A percentile compares a stretch with the other conserved stretches of the same genome.
Evolutionary conservation across 345 rosid species (phyloP).

Genomic region (Raphanus sativus): DNA sequence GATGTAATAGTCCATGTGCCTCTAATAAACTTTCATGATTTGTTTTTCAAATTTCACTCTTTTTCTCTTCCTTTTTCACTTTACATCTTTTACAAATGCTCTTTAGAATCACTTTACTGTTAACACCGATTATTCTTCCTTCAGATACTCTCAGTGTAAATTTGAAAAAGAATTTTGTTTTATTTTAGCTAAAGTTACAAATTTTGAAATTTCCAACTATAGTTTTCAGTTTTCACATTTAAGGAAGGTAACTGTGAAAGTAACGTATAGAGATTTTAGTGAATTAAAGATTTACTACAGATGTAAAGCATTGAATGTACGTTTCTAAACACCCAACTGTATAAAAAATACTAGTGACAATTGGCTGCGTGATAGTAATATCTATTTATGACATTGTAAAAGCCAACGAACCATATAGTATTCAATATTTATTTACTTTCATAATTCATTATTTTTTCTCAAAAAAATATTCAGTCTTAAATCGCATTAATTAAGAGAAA

Average conservation of each 20-base stretch:
- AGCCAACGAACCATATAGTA: conserved; percentile 15
- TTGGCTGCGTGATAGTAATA: conserved; percentile 31
- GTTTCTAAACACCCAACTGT: conserved; percentile 8
- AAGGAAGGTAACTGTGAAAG: background rate
- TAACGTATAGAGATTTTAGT: conserved; percentile 20
- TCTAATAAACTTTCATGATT: conserved; percentile 29
- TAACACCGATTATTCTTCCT: conserved; percentile 23
- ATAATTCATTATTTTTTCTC: too few relatives aligned
- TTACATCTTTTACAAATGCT: conserved; percentile 30
- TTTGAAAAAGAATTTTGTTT: background rate
- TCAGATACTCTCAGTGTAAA: conserved; percentile 5
- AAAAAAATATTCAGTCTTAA: background rate
- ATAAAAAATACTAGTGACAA: background rate
- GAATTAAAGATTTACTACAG: background rate
- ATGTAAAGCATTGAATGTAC: conserved; percentile 29
- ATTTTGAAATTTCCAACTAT: conserved; percentile 10
- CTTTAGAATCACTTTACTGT: conserved; percentile 22
- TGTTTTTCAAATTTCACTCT: conserved; percentile 20
- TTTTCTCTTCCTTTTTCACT: conserved; percentile 16
- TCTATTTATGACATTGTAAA: conserved; percentile 33
- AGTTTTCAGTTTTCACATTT: conserved; percentile 23
- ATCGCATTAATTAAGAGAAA: background rate
- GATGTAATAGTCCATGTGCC: background rate
- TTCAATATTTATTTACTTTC: background rate
- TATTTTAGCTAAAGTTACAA: conserved; percentile 8